Conservation (phyloP, 2,329 filamentous ascomycete genomes). For the Xylariaceae sp. region DNA sequence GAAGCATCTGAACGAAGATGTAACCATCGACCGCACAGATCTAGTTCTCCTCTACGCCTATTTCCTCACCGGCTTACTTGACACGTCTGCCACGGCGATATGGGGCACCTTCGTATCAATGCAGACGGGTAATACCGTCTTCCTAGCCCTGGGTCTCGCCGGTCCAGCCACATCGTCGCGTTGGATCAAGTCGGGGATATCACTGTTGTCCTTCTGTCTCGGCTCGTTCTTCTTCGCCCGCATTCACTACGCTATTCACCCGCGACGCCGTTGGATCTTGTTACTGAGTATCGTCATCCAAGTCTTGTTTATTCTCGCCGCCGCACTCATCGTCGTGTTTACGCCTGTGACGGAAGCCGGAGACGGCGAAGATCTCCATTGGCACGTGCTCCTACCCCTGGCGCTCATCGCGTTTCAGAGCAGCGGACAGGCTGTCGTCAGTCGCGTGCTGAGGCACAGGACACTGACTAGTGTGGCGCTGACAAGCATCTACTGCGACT, state of each 20-base stretch:
- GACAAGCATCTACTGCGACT: constrained; percentile 75
- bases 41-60: constrained; percentile 2
- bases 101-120: constrained; percentile 4
- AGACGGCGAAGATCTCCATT: constrained; percentile 25
- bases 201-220: constrained; percentile 1
- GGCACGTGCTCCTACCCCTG: constrained; percentile 61
- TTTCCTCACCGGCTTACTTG: not conserved
- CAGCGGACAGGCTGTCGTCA: constrained; percentile 72
- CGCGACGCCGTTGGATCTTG: not conserved
- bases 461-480: constrained; percentile 74
- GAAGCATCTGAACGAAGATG: not conserved
- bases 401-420: constrained; percentile 70
- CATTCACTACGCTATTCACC: not conserved
- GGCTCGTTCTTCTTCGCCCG: constrained; percentile 1
- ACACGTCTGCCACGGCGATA: constrained; percentile 1
- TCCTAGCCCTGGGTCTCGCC: constrained; percentile 1
- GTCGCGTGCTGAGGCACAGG: constrained; percentile 63
- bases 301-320: not conserved
- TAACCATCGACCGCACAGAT: not conserved
- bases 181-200: not conserved
- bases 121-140: constrained; percentile 7
- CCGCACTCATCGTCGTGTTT: not conserved
- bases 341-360: not conserved
- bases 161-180: constrained; percentile 1
- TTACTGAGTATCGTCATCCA: not conserved